Conservation (phyloP, 441 rosid genomes). For the Geranium incanum region DNA sequence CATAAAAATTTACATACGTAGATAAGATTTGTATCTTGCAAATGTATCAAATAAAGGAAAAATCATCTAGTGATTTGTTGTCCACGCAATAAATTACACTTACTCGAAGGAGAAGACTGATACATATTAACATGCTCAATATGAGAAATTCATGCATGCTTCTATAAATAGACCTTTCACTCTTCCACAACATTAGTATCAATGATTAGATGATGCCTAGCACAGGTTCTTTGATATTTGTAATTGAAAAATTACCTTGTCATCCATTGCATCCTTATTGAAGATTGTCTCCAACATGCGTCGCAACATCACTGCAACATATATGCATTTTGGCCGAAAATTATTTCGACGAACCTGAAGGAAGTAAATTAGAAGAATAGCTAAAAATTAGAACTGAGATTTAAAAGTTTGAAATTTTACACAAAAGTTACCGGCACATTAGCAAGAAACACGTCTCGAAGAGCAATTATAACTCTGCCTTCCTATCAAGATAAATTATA, state of each 20-base stretch:
- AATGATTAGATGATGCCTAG: neutral
- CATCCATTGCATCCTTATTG: conserved; percentile 97
- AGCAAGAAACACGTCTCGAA: conserved; percentile 78
- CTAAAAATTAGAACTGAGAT: conserved; percentile 5
- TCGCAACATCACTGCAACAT: conserved; percentile 94
- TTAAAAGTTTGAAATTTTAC: conserved; percentile 7
- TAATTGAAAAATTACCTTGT: conserved; percentile 51
- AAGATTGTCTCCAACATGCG: conserved; percentile 91
- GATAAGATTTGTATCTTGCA: too few relatives aligned
- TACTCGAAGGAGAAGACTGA: neutral
- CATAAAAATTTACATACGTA: too few relatives aligned
- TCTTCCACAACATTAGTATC: neutral
- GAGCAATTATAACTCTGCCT: conserved; percentile 52
- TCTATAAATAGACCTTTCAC: neutral
- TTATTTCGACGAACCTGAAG: conserved; percentile 54
- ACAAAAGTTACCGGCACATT: conserved; percentile 64
- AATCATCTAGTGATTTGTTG: neutral
- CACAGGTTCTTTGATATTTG: neutral
- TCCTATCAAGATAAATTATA: conserved; percentile 36
- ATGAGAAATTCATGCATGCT: neutral
- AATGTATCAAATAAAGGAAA: too few relatives aligned
- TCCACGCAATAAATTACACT: neutral
- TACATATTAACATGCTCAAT: too few relatives aligned
- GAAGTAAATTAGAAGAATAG: conserved; percentile 17
- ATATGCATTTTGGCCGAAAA: conserved; percentile 82